These are phyloP conservation scores for Penicillium occitanis DNA, from an alignment of 2,329 filamentous ascomycete genomes.

Conservation along the genomic window DNA sequence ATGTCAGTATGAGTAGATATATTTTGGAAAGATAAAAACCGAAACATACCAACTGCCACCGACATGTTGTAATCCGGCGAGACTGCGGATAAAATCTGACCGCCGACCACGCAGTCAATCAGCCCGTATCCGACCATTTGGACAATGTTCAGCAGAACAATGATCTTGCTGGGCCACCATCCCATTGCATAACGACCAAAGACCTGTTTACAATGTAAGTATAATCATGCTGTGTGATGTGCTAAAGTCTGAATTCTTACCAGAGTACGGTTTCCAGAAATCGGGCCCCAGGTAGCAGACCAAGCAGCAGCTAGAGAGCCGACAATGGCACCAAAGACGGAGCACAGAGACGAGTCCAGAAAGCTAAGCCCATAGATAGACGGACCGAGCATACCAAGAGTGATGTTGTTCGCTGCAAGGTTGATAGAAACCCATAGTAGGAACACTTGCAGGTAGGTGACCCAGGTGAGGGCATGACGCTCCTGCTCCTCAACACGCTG, in stretches of 20 bases:
- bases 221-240: not conserved
- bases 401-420: constrained; percentile 63
- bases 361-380: constrained; percentile 60
- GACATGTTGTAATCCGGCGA: constrained; percentile 59
- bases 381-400: constrained; percentile 63
- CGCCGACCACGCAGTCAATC: constrained; percentile 65
- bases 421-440: constrained; percentile 64
- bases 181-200: constrained; percentile 63
- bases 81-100: constrained; percentile 67
- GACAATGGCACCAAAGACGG: constrained; percentile 57
- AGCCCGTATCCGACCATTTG: constrained; percentile 62
- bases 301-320: constrained; percentile 59
- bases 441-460: constrained; percentile 58
- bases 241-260: constrained; percentile 31
- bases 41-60: constrained; percentile 58
- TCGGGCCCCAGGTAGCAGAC: constrained; percentile 62
- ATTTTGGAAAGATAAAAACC: not conserved
- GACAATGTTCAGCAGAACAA: constrained; percentile 63
- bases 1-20: not conserved
- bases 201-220: constrained; percentile 37
- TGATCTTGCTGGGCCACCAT: constrained; percentile 64
- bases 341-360: constrained; percentile 56
- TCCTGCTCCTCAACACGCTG: constrained; percentile 57
- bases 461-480: constrained; percentile 51
- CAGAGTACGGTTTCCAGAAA: constrained; percentile 63